Evolutionary conservation across 1,139 yeast species (phyloP), one percentile per base, ranked within the genome.

Genomic region (Dujonia santamariae): DNA sequence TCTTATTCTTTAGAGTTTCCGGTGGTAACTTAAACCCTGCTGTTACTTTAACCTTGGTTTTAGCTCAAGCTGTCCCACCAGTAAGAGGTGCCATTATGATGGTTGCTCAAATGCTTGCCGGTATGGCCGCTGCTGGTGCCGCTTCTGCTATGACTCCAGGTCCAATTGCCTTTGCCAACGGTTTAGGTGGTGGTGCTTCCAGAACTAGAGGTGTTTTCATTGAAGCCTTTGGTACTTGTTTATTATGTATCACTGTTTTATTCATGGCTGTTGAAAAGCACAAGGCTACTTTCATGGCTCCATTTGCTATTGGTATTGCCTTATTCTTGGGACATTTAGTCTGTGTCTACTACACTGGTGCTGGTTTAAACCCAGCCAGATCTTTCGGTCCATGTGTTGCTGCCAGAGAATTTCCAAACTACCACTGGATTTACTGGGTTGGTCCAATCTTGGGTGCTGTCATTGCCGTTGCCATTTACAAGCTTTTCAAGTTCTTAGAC

Each of bases 1-100:
- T 82, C 55, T 67, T 81, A 54, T 81, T 85, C 51, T 84, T 75
- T 63, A 78, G 90, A 59, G 75, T 86, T 42, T 83, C 94, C 34
- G 96, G 96, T 53, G 96, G 95, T 65, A 85, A 85, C 62, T 74
- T 86, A 56, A 87, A 87, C 66, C 96, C 96, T 8, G 90, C 95
- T 33, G 96, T 87, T 32, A 81, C 95, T 24, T 66, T 85, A 36
- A 67, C 92, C 24, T 67, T 86, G 53, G 72, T 79, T 15, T 63
- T 83, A 34, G 83, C 85, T 19, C 75, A 84, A 43, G 94, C 88
- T 36, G 72, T 84, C 42, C 75, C 86, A 29, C 88, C 92, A 37
- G 40, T 81, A 26, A 77, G 95, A 58, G 92, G 85, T 46, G 59
- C 66, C 26, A 56, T 84, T 37, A 77, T 83, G 79, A 61, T 76